Evolutionary conservation across 345 rosid species (phyloP).

Genomic region (Triadica sebifera): DNA sequence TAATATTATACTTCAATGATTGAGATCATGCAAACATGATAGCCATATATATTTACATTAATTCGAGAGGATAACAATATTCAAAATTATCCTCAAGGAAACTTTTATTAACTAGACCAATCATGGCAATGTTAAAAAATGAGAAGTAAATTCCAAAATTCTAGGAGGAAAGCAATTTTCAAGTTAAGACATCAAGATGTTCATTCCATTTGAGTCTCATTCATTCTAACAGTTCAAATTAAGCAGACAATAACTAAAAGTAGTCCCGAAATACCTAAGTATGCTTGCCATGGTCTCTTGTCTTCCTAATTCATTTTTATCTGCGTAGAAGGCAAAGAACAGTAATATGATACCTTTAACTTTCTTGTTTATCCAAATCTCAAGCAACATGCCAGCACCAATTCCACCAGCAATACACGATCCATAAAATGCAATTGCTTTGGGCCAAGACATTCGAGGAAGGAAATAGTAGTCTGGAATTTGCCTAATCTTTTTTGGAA

Average conservation of each 20-base stretch:
- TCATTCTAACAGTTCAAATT: not conserved
- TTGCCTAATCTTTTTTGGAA: constrained; percentile 74
- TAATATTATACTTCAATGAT: too few relatives aligned
- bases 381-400: constrained; percentile 85
- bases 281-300: not conserved
- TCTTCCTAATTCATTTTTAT: not conserved
- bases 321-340: not conserved
- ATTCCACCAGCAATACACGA: constrained; percentile 79
- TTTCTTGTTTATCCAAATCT: constrained; percentile 85
- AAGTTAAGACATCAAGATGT: not conserved
- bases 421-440: constrained; percentile 66
- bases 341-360: constrained; percentile 51
- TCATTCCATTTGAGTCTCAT: not conserved
- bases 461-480: constrained; percentile 90
- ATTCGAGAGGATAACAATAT: not conserved
- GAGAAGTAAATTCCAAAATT: not conserved
- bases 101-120: not conserved
- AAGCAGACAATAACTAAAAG: not conserved
- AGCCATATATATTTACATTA: not conserved
- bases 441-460: constrained; percentile 61
- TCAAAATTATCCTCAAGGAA: not conserved
- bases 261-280: too few relatives aligned
- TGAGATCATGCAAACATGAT: too few relatives aligned
- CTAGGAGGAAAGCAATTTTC: not conserved
- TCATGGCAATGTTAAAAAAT: not conserved